Evolutionary conservation across 768 basidiomycete species (phyloP).

Genomic region (Collybia nuda): DNA sequence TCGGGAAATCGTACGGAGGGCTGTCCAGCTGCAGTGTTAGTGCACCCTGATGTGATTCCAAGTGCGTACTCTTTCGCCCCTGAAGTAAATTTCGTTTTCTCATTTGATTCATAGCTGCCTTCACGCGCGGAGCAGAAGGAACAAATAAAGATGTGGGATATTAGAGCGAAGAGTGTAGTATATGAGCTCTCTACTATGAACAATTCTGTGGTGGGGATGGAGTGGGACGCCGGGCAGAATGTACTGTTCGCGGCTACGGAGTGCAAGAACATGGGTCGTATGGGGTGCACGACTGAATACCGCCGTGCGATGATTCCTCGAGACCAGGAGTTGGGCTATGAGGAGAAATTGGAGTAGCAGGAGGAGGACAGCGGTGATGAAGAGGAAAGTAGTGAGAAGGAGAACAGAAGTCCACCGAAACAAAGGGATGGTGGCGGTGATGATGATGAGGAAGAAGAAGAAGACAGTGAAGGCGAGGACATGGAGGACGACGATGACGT

Average conservation of each 20-base stretch:
- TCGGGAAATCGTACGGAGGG: conserved; percentile 11
- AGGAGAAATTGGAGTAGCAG: background rate
- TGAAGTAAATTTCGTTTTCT: background rate
- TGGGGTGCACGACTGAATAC: conserved; percentile 13
- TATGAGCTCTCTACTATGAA: conserved; percentile 48
- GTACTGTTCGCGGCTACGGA: conserved; percentile 34
- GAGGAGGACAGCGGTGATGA: background rate
- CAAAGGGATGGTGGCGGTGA: too few species aligned
- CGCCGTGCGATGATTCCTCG: conserved; percentile 8
- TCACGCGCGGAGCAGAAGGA: conserved; percentile 25
- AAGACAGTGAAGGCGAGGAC: background rate
- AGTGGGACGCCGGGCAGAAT: conserved; percentile 28
- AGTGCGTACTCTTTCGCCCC: conserved; percentile 17
- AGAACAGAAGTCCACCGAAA: too few species aligned
- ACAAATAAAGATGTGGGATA: conserved; percentile 41
- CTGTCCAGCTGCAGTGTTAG: conserved; percentile 22
- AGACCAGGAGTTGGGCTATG: background rate
- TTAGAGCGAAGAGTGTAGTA: conserved; percentile 30
- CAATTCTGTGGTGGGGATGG: conserved; percentile 32
- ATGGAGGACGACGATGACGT: background rate
- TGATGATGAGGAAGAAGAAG: background rate
- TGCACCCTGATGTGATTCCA: conserved; percentile 37
- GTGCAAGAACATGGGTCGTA: conserved; percentile 26
- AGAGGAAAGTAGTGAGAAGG: background rate
- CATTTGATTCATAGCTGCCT: conserved; percentile 19